Conservation (phyloP, 768 basidiomycete species). For the Guyanaporus albipodus region DNA sequence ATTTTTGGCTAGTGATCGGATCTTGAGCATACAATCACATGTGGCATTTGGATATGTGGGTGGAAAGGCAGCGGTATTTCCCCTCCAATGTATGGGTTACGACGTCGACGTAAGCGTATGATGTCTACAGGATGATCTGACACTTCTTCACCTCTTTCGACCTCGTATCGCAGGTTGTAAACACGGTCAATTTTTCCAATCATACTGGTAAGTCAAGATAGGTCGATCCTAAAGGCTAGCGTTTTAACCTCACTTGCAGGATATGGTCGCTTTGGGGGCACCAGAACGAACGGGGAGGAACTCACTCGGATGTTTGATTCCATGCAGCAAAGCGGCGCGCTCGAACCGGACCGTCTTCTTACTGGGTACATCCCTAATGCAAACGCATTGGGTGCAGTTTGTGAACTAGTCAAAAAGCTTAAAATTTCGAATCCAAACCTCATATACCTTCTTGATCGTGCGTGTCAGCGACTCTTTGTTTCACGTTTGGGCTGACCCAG, state of each 20-base stretch:
- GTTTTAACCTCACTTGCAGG: conserved; percentile 41
- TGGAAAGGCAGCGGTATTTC: conserved; percentile 73
- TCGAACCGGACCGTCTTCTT: conserved; percentile 67
- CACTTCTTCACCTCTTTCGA: neutral
- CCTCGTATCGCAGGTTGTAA: conserved; percentile 56
- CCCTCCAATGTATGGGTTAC: conserved; percentile 83
- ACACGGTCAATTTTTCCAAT: conserved; percentile 94
- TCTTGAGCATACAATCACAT: conserved; percentile 91
- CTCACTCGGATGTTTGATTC: conserved; percentile 68
- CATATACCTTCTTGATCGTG: conserved; percentile 91
- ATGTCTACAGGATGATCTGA: neutral
- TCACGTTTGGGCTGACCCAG: neutral
- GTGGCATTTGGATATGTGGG: conserved; percentile 95
- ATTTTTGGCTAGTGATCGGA: conserved; percentile 40
- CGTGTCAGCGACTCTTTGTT: conserved; percentile 27
- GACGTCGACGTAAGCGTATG: conserved; percentile 82
- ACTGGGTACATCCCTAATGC: conserved; percentile 92
- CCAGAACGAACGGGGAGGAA: conserved; percentile 72
- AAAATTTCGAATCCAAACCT: conserved; percentile 54
- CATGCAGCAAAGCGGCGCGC: conserved; percentile 73
- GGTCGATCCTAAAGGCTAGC: neutral
- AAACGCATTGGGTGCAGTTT: conserved; percentile 66
- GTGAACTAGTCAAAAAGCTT: conserved; percentile 57
- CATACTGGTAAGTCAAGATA: conserved; percentile 63
- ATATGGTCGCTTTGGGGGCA: conserved; percentile 78